Percentiles rank a stretch among this genome's conserved stretches.
These are phyloP conservation scores for Xylariaceae sp. DNA, from an alignment of 2,329 filamentous ascomycete genomes.

Conservation along the genomic window DNA sequence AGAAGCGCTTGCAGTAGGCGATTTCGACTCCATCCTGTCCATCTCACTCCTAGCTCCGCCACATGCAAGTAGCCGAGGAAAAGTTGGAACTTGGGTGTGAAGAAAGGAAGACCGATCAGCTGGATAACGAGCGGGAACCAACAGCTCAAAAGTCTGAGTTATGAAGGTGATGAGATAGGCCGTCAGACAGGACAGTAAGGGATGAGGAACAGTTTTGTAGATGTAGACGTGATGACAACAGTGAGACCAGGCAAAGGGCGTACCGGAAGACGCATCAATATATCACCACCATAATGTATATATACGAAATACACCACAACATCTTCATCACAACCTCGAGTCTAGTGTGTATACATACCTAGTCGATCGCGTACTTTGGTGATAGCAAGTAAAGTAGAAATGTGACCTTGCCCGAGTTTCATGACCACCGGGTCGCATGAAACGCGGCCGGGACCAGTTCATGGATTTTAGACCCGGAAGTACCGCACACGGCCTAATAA, in stretches of 20 bases:
- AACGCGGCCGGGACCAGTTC: background rate
- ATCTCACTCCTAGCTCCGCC: background rate
- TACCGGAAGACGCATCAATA: background rate
- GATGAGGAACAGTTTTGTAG: conserved; percentile 18
- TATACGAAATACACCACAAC: background rate
- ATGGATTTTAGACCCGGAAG: background rate
- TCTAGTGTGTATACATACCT: background rate
- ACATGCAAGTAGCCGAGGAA: conserved; percentile 1
- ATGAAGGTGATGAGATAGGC: conserved; percentile 11
- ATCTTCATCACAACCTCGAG: background rate
- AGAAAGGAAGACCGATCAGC: conserved; percentile 5
- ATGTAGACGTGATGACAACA: background rate
- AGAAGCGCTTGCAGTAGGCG: conserved; percentile 27
- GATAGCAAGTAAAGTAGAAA: background rate
- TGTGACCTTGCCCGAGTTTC: background rate
- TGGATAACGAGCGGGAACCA: background rate
- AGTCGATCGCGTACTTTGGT: background rate
- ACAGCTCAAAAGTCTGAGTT: conserved; percentile 9
- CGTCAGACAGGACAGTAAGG: conserved; percentile 12
- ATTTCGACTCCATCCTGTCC: conserved; percentile 26
- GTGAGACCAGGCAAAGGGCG: background rate
- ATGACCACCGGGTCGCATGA: background rate
- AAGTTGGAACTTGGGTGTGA: background rate
- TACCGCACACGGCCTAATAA: background rate
- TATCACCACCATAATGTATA: background rate